A percentile compares a stretch with the other conserved stretches of the same genome.
phyloP scores from a whole-genome alignment of 2,329 filamentous ascomycete genomes.

The Diplodia corticola region DNA sequence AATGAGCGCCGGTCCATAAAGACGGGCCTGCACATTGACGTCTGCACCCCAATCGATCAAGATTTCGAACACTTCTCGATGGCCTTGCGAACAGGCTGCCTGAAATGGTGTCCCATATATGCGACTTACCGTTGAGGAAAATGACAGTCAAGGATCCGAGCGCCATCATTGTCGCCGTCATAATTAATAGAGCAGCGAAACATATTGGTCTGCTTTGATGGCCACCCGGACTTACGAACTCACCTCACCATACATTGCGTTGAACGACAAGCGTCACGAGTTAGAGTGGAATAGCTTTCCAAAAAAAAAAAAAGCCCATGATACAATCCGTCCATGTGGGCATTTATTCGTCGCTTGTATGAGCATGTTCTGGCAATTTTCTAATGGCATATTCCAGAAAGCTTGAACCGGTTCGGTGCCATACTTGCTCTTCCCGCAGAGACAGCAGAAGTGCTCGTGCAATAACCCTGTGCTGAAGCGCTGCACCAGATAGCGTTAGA shows the following conservation, averaged over 20 bases:
- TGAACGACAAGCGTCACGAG: neutral
- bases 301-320: neutral
- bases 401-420: neutral
- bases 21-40: neutral
- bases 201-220: neutral
- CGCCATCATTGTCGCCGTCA: neutral
- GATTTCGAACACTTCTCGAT: neutral
- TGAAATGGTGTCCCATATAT: neutral
- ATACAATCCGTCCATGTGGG: neutral
- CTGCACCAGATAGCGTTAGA: neutral
- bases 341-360: neutral
- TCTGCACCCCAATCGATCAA: neutral
- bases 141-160: neutral
- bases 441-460: neutral
- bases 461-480: neutral
- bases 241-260: neutral
- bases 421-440: neutral
- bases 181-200: neutral
- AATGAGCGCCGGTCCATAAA: neutral
- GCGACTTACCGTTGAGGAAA: neutral
- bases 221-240: neutral
- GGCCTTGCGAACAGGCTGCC: neutral
- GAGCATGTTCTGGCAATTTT: neutral
- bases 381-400: neutral
- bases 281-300: neutral